Base-by-base conservation (phyloP, 2,329 filamentous ascomycete genomes). In the Hymenoscyphus occultus region DNA sequence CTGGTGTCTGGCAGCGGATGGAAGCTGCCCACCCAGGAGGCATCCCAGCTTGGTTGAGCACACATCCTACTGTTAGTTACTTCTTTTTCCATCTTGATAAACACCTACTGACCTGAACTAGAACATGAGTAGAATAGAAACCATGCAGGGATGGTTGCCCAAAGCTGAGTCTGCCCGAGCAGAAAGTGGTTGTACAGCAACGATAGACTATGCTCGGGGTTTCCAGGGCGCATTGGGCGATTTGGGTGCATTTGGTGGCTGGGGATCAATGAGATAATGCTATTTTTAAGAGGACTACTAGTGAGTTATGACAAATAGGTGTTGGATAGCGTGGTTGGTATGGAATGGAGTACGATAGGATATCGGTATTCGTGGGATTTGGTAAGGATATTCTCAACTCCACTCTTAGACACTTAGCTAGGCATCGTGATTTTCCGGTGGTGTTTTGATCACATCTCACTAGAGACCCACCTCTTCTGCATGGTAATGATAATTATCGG, bases 11-110 rank as follows among this genome's bases (percentile, higher is more conserved):
- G 88, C 76, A 82, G 74, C 78, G 87, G 60, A 91, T 92, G 87
- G 86, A 90, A 68, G 74, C 75, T 48, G 80, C 78, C 59, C 70
- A 80, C 32, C 77, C 78, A 32, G 76, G 82, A 57, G 81, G 84
- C 64, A 81, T 85, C 40, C 90, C 90, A 0, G 87, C 93, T 76
- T 88, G 91, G 79, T 77, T 92, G 71, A 90, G 86, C 73, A 93
- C 91, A 5, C 91, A 94, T 78, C 91, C 91, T 42, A 89, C 88
- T 68, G 85, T 87, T 78, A 66, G 84, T 78, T 3, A n/a, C 7
- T 31, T 16, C n/a, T 19, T 10, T n/a, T 31, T 51, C 59, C 35
- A 51, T 31, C 28, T 39, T 5, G 22, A 4, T n/a, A 39, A 5
- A 12, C 6, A 10, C 2, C 12, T 54, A 22, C 68, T 74, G 39